Conservation (phyloP, 2,329 filamentous ascomycete species). For the Aspergillus quadricinctus region DNA sequence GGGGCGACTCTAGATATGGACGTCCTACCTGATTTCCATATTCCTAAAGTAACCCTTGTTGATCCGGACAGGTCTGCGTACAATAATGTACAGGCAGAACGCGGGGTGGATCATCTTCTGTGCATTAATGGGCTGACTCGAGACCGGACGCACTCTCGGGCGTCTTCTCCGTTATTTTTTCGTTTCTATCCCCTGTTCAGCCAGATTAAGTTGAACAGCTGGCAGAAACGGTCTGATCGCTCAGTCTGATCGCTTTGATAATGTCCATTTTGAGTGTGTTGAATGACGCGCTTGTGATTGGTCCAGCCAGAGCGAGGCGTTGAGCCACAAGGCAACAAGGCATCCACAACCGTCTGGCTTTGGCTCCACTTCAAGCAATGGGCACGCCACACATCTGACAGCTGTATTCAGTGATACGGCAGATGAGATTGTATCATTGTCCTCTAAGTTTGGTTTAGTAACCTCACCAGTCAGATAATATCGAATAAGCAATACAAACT, state of each 20-base stretch:
- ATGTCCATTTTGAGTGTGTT: not conserved
- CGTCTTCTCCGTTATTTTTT: not conserved
- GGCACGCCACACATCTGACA: not conserved
- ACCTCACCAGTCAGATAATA: not conserved
- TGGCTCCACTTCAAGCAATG: not conserved
- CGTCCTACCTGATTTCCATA: too few relatives aligned
- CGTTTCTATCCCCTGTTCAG: not conserved
- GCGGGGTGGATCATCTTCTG: not conserved
- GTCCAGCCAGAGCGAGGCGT: not conserved
- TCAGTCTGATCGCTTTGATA: not conserved
- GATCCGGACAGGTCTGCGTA: not conserved
- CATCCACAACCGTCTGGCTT: not conserved
- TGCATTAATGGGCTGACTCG: not conserved
- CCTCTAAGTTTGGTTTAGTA: not conserved
- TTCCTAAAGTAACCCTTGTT: not conserved
- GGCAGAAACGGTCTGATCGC: not conserved
- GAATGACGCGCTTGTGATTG: not conserved
- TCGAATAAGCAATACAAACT: not conserved
- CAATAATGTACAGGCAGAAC: not conserved
- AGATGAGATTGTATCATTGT: not conserved
- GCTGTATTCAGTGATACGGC: too few relatives aligned
- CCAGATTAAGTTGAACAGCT: not conserved
- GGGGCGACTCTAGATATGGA: too few relatives aligned
- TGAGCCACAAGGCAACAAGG: not conserved
- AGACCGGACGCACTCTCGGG: not conserved